phyloP scores from a whole-genome alignment of 345 rosid species.

The Kernera saxatilis region DNA sequence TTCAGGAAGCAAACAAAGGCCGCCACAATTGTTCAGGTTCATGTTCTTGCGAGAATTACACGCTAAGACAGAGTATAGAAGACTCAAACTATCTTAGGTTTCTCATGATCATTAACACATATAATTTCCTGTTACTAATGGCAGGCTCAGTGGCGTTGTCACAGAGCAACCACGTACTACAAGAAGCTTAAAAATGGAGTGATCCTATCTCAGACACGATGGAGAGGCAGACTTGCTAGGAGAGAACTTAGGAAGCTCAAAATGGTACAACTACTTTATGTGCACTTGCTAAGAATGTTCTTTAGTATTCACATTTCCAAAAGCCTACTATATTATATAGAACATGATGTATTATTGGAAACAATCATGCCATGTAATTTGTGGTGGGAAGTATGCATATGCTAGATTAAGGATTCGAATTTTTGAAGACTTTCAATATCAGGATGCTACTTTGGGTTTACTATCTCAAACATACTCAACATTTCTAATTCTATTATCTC shows the following conservation, averaged over 20 bases:
- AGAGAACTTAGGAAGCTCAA: conserved; percentile 70
- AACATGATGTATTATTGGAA: background rate
- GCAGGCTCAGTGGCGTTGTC: conserved; percentile 72
- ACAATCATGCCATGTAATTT: background rate
- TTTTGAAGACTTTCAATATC: background rate
- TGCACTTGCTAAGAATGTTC: background rate
- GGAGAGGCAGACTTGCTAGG: conserved; percentile 71
- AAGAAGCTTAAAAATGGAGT: conserved; percentile 59
- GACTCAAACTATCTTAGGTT: background rate
- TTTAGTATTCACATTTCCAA: background rate
- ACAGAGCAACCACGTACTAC: conserved; percentile 46
- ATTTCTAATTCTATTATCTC: background rate
- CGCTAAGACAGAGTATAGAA: background rate
- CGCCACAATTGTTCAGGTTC: conserved; percentile 59
- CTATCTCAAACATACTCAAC: background rate
- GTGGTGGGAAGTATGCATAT: background rate
- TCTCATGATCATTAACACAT: conserved; percentile 1
- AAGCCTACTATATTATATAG: background rate
- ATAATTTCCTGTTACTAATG: background rate
- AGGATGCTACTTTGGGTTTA: background rate
- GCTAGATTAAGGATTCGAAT: background rate
- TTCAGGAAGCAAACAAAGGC: conserved; percentile 61
- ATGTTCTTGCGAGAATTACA: background rate
- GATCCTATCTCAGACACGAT: conserved; percentile 58
- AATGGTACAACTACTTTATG: conserved; percentile 42